phyloP scores from a whole-genome alignment of 345 rosid genomes.

The Melaleuca alternifolia region DNA sequence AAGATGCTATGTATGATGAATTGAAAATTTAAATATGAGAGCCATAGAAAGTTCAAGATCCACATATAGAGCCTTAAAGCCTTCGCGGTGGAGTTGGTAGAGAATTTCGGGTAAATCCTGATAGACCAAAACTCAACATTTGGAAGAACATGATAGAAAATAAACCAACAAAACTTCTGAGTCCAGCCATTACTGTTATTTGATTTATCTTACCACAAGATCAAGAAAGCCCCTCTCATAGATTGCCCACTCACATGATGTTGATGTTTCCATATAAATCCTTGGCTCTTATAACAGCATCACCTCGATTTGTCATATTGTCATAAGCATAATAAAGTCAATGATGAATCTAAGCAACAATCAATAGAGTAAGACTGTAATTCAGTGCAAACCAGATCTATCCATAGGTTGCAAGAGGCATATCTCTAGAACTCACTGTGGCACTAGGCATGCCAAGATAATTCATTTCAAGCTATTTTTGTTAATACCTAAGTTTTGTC shows the following conservation, averaged over 20 bases:
- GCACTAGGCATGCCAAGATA: background rate
- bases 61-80: background rate
- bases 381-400: background rate
- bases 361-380: no score
- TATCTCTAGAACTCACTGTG: background rate
- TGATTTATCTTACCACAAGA: conserved; percentile 37
- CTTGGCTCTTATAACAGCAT: conserved; percentile 50
- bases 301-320: background rate
- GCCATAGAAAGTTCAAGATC: background rate
- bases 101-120: background rate
- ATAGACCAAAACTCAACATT: background rate
- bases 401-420: background rate
- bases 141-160: background rate
- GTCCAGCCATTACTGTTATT: background rate
- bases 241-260: conserved; percentile 86
- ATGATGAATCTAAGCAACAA: background rate
- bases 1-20: background rate
- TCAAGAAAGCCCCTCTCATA: conserved; percentile 99
- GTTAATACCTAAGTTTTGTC: no score
- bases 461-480: no score
- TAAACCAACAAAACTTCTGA: background rate
- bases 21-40: background rate
- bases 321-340: background rate
- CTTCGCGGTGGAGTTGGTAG: background rate
- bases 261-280: conserved; percentile 52